Evolutionary conservation across 2,329 filamentous ascomycete species (phyloP).

Genomic region (Trichoderma endophyticum): DNA sequence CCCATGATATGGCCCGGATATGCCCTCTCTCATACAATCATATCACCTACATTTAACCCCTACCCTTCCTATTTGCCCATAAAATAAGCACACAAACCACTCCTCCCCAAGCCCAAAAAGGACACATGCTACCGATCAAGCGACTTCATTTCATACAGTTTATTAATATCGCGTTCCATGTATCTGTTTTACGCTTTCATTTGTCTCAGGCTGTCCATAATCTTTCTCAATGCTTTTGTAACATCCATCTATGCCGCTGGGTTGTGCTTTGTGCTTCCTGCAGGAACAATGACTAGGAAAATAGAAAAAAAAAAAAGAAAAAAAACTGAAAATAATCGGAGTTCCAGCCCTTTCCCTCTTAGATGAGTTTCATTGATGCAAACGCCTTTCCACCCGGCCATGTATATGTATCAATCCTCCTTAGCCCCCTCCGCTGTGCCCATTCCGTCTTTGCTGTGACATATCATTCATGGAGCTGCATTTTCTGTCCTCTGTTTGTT

Average conservation of each 20-base stretch:
- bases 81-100: too few species aligned
- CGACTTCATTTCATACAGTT: not conserved
- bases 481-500: not conserved
- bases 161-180: not conserved
- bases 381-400: conserved; percentile 20
- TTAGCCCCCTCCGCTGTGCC: not conserved
- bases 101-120: too few species aligned
- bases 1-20: too few species aligned
- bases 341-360: conserved; percentile 2
- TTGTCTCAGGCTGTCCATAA: conserved; percentile 18
- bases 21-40: too few species aligned
- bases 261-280: conserved; percentile 1
- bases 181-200: conserved; percentile 16
- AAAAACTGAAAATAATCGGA: conserved; percentile 1
- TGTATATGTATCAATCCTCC: conserved; percentile 21
- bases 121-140: too few species aligned
- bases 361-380: conserved; percentile 20
- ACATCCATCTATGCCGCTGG: conserved; percentile 25
- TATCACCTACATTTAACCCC: too few species aligned
- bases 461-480: conserved; percentile 6
- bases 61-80: too few species aligned
- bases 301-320: not conserved
- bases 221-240: conserved; percentile 25
- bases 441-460: conserved; percentile 2
- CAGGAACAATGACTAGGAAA: conserved; percentile 12